A percentile compares a stretch with the other conserved stretches of the same genome.
Evolutionary conservation across 495 filamentous ascomycete genomes (phyloP).

Genomic region (Hypoxylon fuscum): DNA sequence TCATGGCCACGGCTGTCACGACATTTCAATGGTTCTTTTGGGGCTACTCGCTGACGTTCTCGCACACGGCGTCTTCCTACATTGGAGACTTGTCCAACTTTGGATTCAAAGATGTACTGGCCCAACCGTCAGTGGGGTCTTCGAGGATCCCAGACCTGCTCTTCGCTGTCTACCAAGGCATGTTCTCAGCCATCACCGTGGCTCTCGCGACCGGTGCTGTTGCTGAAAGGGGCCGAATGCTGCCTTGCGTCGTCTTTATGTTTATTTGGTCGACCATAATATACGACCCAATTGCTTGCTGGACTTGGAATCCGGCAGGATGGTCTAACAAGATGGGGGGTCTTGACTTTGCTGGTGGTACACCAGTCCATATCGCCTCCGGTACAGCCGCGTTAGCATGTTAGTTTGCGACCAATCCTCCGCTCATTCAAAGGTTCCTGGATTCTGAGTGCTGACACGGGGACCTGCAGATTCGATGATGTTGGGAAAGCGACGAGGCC

Average conservation of each 20-base stretch:
- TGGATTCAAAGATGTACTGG: slow-evolving; percentile 84
- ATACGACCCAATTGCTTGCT: slow-evolving; percentile 96
- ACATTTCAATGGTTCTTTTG: slow-evolving; percentile 99
- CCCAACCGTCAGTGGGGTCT: slow-evolving; percentile 81
- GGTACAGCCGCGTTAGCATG: slow-evolving; percentile 86
- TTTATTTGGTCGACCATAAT: slow-evolving; percentile 95
- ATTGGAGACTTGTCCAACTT: slow-evolving; percentile 90
- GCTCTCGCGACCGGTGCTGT: slow-evolving; percentile 92
- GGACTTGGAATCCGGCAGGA: slow-evolving; percentile 93
- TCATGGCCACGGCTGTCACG: slow-evolving; percentile 91
- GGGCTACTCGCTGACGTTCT: slow-evolving; percentile 96
- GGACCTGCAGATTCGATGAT: slow-evolving; percentile 71
- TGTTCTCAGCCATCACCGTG: slow-evolving; percentile 97
- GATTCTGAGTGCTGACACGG: slow-evolving; percentile 40
- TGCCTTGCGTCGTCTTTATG: slow-evolving; percentile 94
- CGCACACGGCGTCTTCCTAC: slow-evolving; percentile 80
- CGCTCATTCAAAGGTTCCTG: slow-evolving; percentile 65
- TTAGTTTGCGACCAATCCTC: slow-evolving; percentile 57
- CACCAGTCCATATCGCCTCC: slow-evolving; percentile 94
- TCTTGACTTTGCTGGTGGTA: slow-evolving; percentile 95
- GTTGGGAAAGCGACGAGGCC: slow-evolving; percentile 88
- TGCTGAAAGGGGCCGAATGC: slow-evolving; percentile 93
- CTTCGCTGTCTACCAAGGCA: slow-evolving; percentile 95
- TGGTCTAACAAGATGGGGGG: slow-evolving; percentile 88
- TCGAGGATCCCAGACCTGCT: slow-evolving; percentile 85